A percentile compares a stretch with the other conserved stretches of the same genome.
phyloP scores from a whole-genome alignment of 2,329 filamentous ascomycete species.

The Berkeleyomyces rouxiae region DNA sequence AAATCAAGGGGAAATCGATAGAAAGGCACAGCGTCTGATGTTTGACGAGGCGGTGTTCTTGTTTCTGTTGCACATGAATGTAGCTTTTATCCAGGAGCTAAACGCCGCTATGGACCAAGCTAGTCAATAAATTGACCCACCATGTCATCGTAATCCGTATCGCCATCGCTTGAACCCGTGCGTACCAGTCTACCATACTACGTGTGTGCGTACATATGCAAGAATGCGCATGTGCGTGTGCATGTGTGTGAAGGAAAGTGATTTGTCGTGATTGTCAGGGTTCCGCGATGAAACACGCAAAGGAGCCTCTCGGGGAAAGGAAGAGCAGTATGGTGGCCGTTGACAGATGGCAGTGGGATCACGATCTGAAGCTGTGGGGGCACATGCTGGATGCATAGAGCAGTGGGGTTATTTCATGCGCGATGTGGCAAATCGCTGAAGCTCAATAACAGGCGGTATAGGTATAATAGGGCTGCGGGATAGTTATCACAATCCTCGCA shows the following conservation, averaged over 20 bases:
- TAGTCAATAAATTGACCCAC: not conserved
- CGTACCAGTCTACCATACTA: too few species aligned
- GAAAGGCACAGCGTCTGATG: not conserved
- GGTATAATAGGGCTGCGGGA: not conserved
- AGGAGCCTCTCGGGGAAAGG: not conserved
- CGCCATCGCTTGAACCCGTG: too few species aligned
- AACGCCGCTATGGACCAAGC: not conserved
- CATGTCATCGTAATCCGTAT: too few species aligned
- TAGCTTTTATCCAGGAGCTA: not conserved
- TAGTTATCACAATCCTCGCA: not conserved
- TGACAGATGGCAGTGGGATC: not conserved
- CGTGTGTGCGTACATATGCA: too few species aligned
- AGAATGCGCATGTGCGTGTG: too few species aligned
- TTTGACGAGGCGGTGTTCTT: not conserved
- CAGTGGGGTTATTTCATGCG: not conserved
- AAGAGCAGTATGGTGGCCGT: not conserved
- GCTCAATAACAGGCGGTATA: not conserved
- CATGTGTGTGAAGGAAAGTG: not conserved
- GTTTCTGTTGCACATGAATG: not conserved
- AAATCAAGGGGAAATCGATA: not conserved
- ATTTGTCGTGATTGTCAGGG: not conserved
- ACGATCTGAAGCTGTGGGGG: not conserved
- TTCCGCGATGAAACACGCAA: not conserved
- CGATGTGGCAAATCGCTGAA: not conserved
- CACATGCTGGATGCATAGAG: not conserved